Base-by-base conservation (phyloP, 2,329 filamentous ascomycete genomes). In the Aureobasidium sp. region DNA sequence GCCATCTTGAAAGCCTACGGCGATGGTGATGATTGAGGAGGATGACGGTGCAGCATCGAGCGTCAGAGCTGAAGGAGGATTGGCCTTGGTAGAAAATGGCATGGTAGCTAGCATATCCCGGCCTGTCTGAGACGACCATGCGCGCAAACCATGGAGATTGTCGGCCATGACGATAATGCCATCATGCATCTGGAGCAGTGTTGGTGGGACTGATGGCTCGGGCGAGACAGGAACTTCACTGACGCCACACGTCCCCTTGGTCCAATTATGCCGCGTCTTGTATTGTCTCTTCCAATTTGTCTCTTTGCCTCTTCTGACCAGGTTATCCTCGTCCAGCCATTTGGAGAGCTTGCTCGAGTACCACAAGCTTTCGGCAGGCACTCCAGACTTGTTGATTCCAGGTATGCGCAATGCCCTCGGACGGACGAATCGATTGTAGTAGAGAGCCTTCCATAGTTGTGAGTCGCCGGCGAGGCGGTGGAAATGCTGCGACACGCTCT, bases 281-380 rank as follows among this genome's bases (percentile, higher is more conserved):
- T 95, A 97, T 69, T 94, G 89, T 64, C 84, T 82, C 77, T 95
- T 96, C 92, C 92, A 97, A 70, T 94, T 84, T 50, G 83, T 86
- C 22, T 75, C 69, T 6, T 71, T 73, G 14, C 78, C 79, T 63
- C 76, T 75, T 61, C 74, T 76, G 24, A 88, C 79, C 8, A 83
- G 70, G 63, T 82, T 78, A 40, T 81, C 77, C 64, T 88, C 83
- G 56, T 85, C 82, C 37, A 85, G 73, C 85, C 85, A 87, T 71
- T 78, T 82, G 14, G 83, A 82, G 9, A 81, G 69, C 60, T 78
- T 82, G 4, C 82, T 82, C 1, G 81, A 81, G 65, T 82, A 85
- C 50, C 74, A 73, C 9, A 79, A 68, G 33, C 73, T 77, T 9
- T 75, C 69, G 24, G 73, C 70, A 15, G 69, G 67, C 7, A 72